Base-by-base conservation (phyloP, 768 basidiomycete genomes). In the Crucibulum laeve region DNA sequence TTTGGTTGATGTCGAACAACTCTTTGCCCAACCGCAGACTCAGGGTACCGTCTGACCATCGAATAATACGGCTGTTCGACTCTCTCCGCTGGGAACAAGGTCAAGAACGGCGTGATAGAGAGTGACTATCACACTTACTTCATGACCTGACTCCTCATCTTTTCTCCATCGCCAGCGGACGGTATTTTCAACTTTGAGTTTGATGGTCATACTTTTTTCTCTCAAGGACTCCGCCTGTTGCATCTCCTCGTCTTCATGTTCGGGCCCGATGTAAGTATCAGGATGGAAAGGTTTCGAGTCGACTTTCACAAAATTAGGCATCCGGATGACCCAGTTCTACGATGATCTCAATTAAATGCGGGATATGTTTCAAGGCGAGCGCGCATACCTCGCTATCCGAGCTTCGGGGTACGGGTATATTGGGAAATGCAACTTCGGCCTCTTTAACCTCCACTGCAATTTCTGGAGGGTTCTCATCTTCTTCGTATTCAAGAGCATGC, bases 141-240 rank as follows among this genome's bases (percentile, higher is more conserved):
- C 85, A 55, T 80, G 68, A 4, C 84, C 89, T 30, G 73, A 67
- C 44, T n/a, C n/a, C n/a, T 76, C 76, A 50, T 88, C 87, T 59
- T 86, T 87, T 1, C 74, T 73, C 96, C 96, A 99, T 53, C 84
- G 81, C 96, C 96, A 99, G 28, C 96, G 78, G 15, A 98, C 74
- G 4, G 93, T 94, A 61, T 96, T 96, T 69, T 92, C 90, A 5
- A 96, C 89, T 52, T 88, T 85, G 38, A 90, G 76, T 59, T 90
- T 91, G 56, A 90, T 84, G 34, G 80, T 74, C 82, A 87, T 88
- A 44, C 84, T 86, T 64, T 83, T 84, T 62, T 90, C 86, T 42
- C 82, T 80, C 18, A 82, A 62, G 11, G 73, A 80, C 44, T 82
- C 82, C 7, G 68, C 74, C 40, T 77, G 69, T 23, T 74, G 70